phyloP scores from a whole-genome alignment of 305 asterid species.

The Fraxinus ornus region DNA sequence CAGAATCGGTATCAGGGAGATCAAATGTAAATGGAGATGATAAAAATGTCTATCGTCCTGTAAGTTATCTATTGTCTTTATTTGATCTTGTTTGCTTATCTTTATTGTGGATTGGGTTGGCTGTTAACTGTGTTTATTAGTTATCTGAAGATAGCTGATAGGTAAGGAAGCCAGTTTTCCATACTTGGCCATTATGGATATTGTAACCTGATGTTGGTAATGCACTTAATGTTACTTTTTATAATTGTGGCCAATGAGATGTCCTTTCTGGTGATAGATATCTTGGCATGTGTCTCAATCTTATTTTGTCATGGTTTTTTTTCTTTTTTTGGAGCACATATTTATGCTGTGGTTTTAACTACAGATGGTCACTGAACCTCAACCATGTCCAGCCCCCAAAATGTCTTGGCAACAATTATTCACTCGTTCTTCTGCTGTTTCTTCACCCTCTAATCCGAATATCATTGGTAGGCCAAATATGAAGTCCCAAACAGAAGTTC shows the following conservation, averaged over 20 bases:
- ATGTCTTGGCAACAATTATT: constrained; percentile 96
- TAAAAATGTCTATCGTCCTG: constrained; percentile 60
- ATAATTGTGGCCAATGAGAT: background rate
- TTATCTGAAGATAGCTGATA: too few relatives aligned
- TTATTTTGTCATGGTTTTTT: too few relatives aligned
- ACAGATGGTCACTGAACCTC: constrained; percentile 77
- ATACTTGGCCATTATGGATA: background rate
- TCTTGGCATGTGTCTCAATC: constrained; percentile 2
- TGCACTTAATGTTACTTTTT: background rate
- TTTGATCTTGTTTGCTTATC: background rate
- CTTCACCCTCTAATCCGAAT: constrained; percentile 56
- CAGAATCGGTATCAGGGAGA: constrained; percentile 54
- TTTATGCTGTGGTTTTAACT: too few relatives aligned
- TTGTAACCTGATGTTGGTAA: background rate
- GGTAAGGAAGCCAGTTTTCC: background rate
- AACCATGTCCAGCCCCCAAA: constrained; percentile 63
- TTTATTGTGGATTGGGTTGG: background rate
- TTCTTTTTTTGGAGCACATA: too few relatives aligned
- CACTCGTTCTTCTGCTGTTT: constrained; percentile 64
- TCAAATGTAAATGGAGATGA: constrained; percentile 65
- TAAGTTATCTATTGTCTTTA: constrained; percentile 44
- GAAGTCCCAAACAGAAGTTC: constrained; percentile 56
- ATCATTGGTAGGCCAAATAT: constrained; percentile 70
- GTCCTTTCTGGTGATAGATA: background rate
- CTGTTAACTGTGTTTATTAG: background rate